These are phyloP conservation scores for Echites panduratus DNA, from an alignment of 257 asterid genomes.

Conservation along the genomic window DNA sequence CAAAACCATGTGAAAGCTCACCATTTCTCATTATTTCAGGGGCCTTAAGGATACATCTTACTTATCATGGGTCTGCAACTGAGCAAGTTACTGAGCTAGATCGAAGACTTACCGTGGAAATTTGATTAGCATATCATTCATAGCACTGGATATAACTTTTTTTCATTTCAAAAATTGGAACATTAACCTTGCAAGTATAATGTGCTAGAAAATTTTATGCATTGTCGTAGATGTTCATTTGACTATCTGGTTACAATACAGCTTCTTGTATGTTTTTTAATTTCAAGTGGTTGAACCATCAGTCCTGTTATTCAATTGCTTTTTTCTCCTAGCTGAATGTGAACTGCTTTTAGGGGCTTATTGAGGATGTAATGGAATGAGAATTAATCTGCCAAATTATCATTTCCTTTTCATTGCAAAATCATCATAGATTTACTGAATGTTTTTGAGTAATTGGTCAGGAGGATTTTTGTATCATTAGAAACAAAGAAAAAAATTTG, in stretches of 20 bases:
- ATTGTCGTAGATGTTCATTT: neutral
- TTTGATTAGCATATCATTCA: constrained; percentile 5
- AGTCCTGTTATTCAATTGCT: neutral
- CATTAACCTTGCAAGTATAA: neutral
- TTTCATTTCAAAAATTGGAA: neutral
- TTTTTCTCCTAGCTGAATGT: too few relatives aligned
- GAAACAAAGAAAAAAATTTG: neutral
- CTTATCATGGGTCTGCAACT: constrained; percentile 79
- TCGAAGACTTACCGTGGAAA: constrained; percentile 1
- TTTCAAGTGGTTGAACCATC: neutral
- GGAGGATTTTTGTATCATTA: neutral
- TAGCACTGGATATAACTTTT: neutral
- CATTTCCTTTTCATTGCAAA: neutral
- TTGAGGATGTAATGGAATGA: neutral
- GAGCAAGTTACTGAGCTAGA: constrained; percentile 52
- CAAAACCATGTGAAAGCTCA: neutral
- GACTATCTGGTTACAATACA: neutral
- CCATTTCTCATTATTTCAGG: constrained; percentile 38
- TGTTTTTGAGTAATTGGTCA: neutral
- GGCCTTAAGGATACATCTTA: constrained; percentile 83
- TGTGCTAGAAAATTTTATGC: neutral
- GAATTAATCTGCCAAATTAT: neutral
- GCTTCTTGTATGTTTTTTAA: neutral
- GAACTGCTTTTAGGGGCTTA: neutral
- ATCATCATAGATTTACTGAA: neutral